Conservation (phyloP, 345 rosid genomes). For the Eucalyptus cloeziana region DNA sequence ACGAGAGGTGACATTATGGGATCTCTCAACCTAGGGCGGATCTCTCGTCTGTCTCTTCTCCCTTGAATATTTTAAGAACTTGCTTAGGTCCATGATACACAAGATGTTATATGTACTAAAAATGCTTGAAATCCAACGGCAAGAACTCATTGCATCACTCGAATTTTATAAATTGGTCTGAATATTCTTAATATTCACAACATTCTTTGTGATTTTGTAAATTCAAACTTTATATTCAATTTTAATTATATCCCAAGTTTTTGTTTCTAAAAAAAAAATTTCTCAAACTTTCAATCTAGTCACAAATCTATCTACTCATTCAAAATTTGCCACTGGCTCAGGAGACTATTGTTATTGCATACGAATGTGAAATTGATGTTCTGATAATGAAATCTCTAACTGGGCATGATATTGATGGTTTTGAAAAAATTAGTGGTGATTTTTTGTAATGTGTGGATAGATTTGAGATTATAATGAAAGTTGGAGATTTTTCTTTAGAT, state of each 20-base stretch:
- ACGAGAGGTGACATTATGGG: no score
- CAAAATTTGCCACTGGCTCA: neutral
- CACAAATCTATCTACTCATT: neutral
- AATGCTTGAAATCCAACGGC: neutral
- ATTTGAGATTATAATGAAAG: neutral
- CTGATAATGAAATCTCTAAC: neutral
- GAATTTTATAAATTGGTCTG: neutral
- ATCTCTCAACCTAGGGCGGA: rapidly evolving
- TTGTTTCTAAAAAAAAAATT: no score
- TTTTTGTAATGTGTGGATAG: rapidly evolving
- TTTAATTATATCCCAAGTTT: rapidly evolving
- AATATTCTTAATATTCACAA: neutral
- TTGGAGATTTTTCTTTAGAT: neutral
- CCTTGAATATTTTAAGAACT: no score
- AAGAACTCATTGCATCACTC: neutral
- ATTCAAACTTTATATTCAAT: neutral
- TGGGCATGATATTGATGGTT: neutral
- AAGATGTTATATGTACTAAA: no score
- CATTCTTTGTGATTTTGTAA: neutral
- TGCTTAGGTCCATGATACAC: no score
- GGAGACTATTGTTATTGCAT: neutral
- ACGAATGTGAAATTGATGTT: neutral
- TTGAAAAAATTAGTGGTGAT: neutral
- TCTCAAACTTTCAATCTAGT: no score
- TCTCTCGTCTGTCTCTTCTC: rapidly evolving